phyloP scores from a whole-genome alignment of 352 stramenopile genomes.

The Phytophthora megakarya region DNA sequence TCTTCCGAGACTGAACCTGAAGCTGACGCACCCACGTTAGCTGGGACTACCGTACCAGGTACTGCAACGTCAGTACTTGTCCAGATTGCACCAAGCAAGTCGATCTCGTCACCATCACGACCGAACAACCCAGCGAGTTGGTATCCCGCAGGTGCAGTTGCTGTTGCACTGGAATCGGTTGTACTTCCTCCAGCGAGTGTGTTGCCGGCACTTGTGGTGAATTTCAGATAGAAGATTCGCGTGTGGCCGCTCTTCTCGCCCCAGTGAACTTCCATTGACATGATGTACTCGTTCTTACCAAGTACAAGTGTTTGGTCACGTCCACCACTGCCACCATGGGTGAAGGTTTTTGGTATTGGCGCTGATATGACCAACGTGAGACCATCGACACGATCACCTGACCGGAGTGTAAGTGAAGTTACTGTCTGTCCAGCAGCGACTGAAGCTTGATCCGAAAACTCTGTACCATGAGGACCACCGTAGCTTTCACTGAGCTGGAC shows the following conservation, averaged over 20 bases:
- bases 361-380: slow-evolving; percentile 19
- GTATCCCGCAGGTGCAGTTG: slow-evolving; percentile 16
- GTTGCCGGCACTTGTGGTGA: slow-evolving; percentile 24
- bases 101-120: slow-evolving; percentile 25
- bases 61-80: slow-evolving; percentile 9
- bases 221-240: slow-evolving; percentile 28
- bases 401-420: slow-evolving; percentile 21
- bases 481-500: slow-evolving; percentile 28
- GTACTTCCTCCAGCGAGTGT: slow-evolving; percentile 9
- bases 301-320: slow-evolving; percentile 19
- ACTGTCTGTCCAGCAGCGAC: slow-evolving; percentile 17
- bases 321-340: slow-evolving; percentile 18
- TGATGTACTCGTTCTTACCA: slow-evolving; percentile 20
- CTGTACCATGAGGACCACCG: slow-evolving; percentile 23
- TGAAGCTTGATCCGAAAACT: slow-evolving; percentile 28
- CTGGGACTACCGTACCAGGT: slow-evolving; percentile 4
- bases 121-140: slow-evolving; percentile 25
- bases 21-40: not conserved
- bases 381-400: slow-evolving; percentile 24
- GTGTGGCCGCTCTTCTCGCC: slow-evolving; percentile 22
- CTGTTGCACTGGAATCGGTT: slow-evolving; percentile 11
- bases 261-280: slow-evolving; percentile 30
- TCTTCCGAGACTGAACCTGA: slow-evolving; percentile 14
- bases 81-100: slow-evolving; percentile 27
- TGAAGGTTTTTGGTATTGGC: slow-evolving; percentile 18